Evolutionary conservation across 805 yeast species (phyloP), one percentile per base, ranked within the genome.

Genomic region (Hanseniaspora taiwanica): DNA sequence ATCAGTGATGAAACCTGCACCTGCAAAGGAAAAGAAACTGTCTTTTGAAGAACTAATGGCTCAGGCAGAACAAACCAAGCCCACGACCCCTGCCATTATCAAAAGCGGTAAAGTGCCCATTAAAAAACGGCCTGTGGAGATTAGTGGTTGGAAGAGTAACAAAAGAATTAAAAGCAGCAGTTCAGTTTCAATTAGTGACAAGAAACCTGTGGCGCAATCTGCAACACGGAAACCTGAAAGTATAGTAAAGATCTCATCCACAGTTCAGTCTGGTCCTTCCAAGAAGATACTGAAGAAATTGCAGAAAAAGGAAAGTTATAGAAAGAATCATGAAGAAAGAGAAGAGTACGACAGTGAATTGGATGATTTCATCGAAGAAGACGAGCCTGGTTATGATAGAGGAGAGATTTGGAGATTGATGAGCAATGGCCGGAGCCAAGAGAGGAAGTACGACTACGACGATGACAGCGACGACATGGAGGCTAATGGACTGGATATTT

Each of bases 361-460:
- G 44, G 78, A 70, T 32, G 78, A 78, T 50, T 65, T 79, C 27
- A 85, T 68, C 8, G 70, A 72, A 38, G 82, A 74, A 42, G 61
- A 55, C 14, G 65, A 58, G 6, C 58, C 55, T 3, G 85, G 76
- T 3, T 82, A 81, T 48, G 82, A 83, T 49, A 63, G 89, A 35
- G 86, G 81, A 46, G 95, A 86, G 57, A 87, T 89, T 36, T 85
- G 96, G 96, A 73, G 77, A 16, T 71, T 89, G 59, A 81, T 87
- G 58, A 78, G 76, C 52, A 84, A 86, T 3, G 68, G 68, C 43
- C 65, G 69, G 40, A 64, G 84, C 35, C 49, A 63, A 1, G 8
- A 27, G 6, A 8, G 27, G 18, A 12, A 65, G 45, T 59, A 60
- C 27, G 63, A 67, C 39, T 66, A 68, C 40, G 75, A 71, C 41